Base-by-base conservation (phyloP, 176 grass and related monocot species). In the Oryza australiensis region DNA sequence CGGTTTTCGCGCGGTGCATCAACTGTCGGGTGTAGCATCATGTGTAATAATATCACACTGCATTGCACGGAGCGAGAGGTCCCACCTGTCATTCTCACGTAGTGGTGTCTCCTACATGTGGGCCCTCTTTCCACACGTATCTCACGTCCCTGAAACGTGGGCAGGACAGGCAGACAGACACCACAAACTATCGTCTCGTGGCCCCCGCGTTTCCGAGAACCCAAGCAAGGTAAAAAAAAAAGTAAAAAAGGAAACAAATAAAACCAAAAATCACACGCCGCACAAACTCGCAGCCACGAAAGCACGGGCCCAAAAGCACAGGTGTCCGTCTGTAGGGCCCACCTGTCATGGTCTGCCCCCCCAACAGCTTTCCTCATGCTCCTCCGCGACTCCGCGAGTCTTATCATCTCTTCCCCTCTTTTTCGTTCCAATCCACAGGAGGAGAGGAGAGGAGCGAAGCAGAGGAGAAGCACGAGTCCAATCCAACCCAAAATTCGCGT, bases 401-500 rank as follows among this genome's bases (percentile, higher is more conserved):
- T 78, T 83, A 78, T 78, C 80, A 20, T 40, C 34, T 37, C 38
- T 27, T 27, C n/a, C 9, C 26, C 71, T 16, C 22, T 0, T 26
- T 26, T 29, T 81, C 88, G 79, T 77, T 41, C 79, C 48, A 66
- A 86, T 90, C 88, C 88, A 82, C 78, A 73, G 40, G 35, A 72
- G 62, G 55, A 35, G 34, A 32, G 32, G 35, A 26, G 43, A 41
- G 38, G 38, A 41, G 43, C 18, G 51, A 72, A 41, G 65, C 12
- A 30, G 65, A 22, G 48, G 48, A 5, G 48, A 13, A 34, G 59
- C 81, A 66, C 87, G 71, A 15, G 51, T 73, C 46, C 75, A 67
- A 7, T 11, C 63, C 5, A 55, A 55, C 51, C 51, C 20, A 55
- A 55, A 55, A 8, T 20, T 55, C 51, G 51, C 51, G 51, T 22